Base-by-base conservation (phyloP, 2,329 filamentous ascomycete genomes). In the Fusarium multiceps region DNA sequence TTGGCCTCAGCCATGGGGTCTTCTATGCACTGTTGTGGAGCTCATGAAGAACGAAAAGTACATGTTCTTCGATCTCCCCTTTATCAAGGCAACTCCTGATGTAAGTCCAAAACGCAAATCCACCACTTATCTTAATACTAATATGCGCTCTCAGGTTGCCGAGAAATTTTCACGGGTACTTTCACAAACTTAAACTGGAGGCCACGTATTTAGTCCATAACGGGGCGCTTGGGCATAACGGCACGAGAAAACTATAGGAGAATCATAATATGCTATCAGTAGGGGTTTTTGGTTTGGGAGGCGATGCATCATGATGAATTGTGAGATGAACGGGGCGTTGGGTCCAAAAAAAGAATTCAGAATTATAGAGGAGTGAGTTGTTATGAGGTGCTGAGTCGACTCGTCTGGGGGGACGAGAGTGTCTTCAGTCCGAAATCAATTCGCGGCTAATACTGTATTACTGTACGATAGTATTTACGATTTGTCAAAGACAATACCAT, bases 1-100 rank as follows among this genome's bases (percentile, higher is more conserved):
- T 79, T 93, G 94, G 82, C 95, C 95, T 55, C 95, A 98, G 78
- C 95, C 97, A 20, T 98, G 95, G 95, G 97, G 97, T 14, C 83
- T 99, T 45, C 90, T 98, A 78, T 90, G 94, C 68, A 95, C 94
- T 37, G 87, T 97, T 66, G 83, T 96, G 68, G 96, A 98, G 82
- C 87, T 99, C 60, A 86, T 97, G 72, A 97, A 97, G 85, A 98
- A 97, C 78, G 90, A 92, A 56, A 93, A 90, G 77, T 97, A 95
- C 80, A 90, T 90, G 76, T 97, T 99, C 85, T 98, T 97, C 84
- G 93, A 96, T 53, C 86, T 97, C 72, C 92, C 93, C 27, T 98
- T 97, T 75, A 92, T 98, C 81, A 97, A 97, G 84, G 88, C 91
- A 71, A 89, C 91, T 72, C 94, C 94, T 71, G 94, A 98, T 85